phyloP scores from a whole-genome alignment of 2,329 filamentous ascomycete species.

The Parastagonospora nodorum region DNA sequence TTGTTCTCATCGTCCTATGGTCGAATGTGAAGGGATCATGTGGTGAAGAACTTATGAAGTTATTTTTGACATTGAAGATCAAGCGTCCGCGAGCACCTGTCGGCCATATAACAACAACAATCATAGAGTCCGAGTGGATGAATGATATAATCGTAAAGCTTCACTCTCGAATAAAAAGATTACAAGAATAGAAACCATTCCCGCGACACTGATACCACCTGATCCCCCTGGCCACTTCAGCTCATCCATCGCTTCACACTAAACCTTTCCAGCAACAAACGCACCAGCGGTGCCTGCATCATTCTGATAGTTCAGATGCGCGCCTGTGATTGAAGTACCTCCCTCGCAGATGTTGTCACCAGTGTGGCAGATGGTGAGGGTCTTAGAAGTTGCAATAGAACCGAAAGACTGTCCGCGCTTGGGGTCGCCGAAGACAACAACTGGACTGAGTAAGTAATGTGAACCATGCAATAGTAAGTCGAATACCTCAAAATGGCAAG shows the following conservation, averaged over 20 bases:
- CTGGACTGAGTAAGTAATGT: slow-evolving; percentile 3
- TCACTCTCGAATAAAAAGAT: too few relatives aligned
- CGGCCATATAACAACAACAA: too few relatives aligned
- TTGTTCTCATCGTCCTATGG: neutral
- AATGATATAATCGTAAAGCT: too few relatives aligned
- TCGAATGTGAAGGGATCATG: neutral
- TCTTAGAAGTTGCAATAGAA: slow-evolving; percentile 26
- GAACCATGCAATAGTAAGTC: too few relatives aligned
- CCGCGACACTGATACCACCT: too few relatives aligned
- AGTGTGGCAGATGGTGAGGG: slow-evolving; percentile 34
- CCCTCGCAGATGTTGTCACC: slow-evolving; percentile 37
- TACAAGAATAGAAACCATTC: too few relatives aligned
- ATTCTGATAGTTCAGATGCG: slow-evolving; percentile 20
- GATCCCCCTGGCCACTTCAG: too few relatives aligned
- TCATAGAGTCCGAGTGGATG: too few relatives aligned
- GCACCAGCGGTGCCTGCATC: slow-evolving; percentile 15
- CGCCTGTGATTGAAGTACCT: slow-evolving; percentile 8
- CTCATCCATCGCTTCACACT: neutral
- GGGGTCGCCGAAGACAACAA: slow-evolving; percentile 43
- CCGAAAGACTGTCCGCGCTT: slow-evolving; percentile 33
- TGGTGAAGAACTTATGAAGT: too few relatives aligned
- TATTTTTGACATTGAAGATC: too few relatives aligned
- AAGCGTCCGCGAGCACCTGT: too few relatives aligned
- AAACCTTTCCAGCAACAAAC: slow-evolving; percentile 13
- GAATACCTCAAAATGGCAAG: too few relatives aligned